Percentiles rank a stretch among this genome's conserved stretches.
Conservation (phyloP, 2,329 filamentous ascomycete genomes). For the Aspergillus novofumigatus region DNA sequence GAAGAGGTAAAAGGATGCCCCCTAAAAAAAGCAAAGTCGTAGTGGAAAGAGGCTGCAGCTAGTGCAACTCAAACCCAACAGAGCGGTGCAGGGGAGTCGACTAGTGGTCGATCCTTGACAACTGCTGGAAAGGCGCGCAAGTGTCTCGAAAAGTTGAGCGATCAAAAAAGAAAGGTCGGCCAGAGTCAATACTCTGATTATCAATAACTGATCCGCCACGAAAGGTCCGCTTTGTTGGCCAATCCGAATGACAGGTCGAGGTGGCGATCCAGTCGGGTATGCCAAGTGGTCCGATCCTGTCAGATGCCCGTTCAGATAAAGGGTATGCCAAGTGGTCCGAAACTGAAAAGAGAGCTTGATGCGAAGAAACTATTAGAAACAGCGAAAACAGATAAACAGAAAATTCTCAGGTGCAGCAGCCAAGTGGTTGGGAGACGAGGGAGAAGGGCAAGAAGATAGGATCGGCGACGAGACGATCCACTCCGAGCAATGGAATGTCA, state of each 20-base stretch:
- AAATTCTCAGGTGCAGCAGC: background rate
- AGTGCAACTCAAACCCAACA: conserved; percentile 17
- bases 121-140: conserved; percentile 2
- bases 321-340: background rate
- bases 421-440: conserved; percentile 7
- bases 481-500: conserved; percentile 1
- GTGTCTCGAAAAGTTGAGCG: conserved; percentile 8
- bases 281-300: background rate
- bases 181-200: conserved; percentile 1
- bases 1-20: conserved; percentile 13
- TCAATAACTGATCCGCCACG: conserved; percentile 10
- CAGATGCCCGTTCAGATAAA: background rate
- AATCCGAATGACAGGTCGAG: conserved; percentile 5
- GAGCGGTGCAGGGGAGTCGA: conserved; percentile 12
- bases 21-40: conserved; percentile 16
- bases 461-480: conserved; percentile 2
- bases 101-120: conserved; percentile 14
- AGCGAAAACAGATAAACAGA: background rate
- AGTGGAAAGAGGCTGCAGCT: conserved; percentile 21
- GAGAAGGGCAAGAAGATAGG: conserved; percentile 12
- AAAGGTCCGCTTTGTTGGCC: conserved; percentile 2
- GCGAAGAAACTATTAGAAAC: background rate
- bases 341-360: background rate
- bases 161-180: conserved; percentile 4
- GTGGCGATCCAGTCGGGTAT: conserved; percentile 13